These are phyloP conservation scores for Lichtheimia ramosa DNA, from an alignment of 371 early-diverging fungal genomes.

Conservation along the genomic window DNA sequence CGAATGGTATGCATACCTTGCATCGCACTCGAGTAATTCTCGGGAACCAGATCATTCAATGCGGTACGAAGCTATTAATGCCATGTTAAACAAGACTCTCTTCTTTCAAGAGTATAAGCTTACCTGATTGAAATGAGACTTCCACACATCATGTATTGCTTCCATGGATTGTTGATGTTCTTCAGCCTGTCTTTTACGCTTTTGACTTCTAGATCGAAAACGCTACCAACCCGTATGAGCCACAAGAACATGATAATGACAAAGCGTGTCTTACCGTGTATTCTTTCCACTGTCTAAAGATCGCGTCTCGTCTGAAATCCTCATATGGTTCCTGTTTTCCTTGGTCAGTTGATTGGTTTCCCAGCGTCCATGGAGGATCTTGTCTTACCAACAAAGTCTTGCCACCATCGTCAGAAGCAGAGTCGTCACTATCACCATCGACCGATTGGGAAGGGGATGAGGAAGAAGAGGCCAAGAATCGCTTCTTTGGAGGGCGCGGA, in stretches of 20 bases:
- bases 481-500: constrained; percentile 24
- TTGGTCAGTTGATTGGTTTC: no score
- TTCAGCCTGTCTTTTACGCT: constrained; percentile 9
- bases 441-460: constrained; percentile 16
- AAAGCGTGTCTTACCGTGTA: constrained; percentile 19
- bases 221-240: constrained; percentile 3
- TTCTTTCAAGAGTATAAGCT: neutral
- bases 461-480: constrained; percentile 15
- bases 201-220: constrained; percentile 11
- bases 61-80: constrained; percentile 15
- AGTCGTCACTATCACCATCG: constrained; percentile 9
- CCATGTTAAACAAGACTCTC: neutral
- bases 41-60: constrained; percentile 13
- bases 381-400: constrained; percentile 15
- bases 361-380: no score
- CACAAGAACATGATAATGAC: neutral
- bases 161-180: constrained; percentile 6
- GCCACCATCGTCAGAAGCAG: constrained; percentile 16
- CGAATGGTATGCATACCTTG: neutral
- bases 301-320: constrained; percentile 20
- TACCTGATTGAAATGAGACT: constrained; percentile 17
- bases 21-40: neutral
- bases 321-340: constrained; percentile 20
- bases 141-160: constrained; percentile 11
- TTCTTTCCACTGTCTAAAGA: constrained; percentile 26